Percentiles rank a stretch among this genome's conserved stretches.
Conservation (phyloP, 1,139 yeast species). For the Yamadazyma triangularis region DNA sequence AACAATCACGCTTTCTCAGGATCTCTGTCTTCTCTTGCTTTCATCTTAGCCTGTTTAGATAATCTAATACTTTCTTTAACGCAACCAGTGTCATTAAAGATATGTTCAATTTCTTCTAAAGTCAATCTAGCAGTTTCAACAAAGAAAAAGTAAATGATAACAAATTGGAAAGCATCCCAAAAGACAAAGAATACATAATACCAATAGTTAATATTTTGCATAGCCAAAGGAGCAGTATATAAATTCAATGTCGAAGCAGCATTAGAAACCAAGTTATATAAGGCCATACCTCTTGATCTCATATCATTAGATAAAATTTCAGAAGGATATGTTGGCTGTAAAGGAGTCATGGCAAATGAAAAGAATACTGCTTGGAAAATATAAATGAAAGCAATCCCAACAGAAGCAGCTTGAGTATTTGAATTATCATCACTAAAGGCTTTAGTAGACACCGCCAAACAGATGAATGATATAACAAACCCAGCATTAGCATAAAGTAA, state of each 20-base stretch:
- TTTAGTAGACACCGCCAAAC: constrained; percentile 14
- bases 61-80: constrained; percentile 10
- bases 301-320: constrained; percentile 15
- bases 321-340: constrained; percentile 18
- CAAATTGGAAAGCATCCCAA: constrained; percentile 15
- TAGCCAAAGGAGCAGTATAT: constrained; percentile 18
- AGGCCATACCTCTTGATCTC: constrained; percentile 15
- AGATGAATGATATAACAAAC: constrained; percentile 12
- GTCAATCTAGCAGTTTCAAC: constrained; percentile 25
- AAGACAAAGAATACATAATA: constrained; percentile 17
- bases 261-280: constrained; percentile 12
- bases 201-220: constrained; percentile 17
- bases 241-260: constrained; percentile 16
- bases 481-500: constrained; percentile 15
- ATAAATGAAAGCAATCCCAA: constrained; percentile 15
- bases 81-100: constrained; percentile 14
- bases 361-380: constrained; percentile 16
- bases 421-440: constrained; percentile 9
- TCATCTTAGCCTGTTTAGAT: constrained; percentile 5
- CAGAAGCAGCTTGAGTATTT: constrained; percentile 11
- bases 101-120: constrained; percentile 23
- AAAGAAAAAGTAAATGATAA: constrained; percentile 21
- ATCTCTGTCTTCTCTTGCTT: too few relatives aligned
- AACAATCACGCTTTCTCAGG: too few relatives aligned
- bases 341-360: constrained; percentile 17